Evolutionary conservation across 768 basidiomycete genomes (phyloP), one percentile per base, ranked within the genome.

Genomic region (Leucosporidium scottii): DNA sequence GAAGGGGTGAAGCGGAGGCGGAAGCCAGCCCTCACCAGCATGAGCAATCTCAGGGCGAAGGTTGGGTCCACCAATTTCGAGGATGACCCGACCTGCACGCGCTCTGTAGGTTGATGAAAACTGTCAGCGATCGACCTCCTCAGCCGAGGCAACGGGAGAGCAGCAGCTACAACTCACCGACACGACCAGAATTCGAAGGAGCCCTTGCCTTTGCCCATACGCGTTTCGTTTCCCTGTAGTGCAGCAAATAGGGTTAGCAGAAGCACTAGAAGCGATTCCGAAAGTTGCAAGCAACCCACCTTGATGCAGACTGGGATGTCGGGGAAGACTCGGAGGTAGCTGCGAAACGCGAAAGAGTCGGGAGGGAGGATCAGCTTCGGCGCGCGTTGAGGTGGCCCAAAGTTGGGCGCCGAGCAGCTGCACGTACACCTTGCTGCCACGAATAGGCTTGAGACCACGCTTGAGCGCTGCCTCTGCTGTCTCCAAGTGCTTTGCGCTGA

Each of bases 161-260:
- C 10, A 49, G 47, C 25, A n/a, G 5, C 4, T 27, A 28, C 25
- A 20, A 49, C 48, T 28, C 34, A 91, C 90, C 91, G 85, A 66
- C 89, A 90, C 31, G 93, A 91, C 96, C 96, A 99, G 77, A 83
- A 97, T 76, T 98, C 96, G 74, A 98, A 98, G 0, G 89, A 85
- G 56, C 96, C 96, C 79, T 99, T 99, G 67, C 96, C 96, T 80
- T 98, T 98, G 60, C 96, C 96, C 96, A 98, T 97, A 83, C 96
- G 89, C 8, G 92, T 93, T 79, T 98, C 93, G 74, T 96, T 98
- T 62, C 96, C 94, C 90, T 92, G 67, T 9, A 66, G 10, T 25
- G n/a, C 20, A n/a, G 20, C 21, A 47, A 9, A 8, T 23, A 27
- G 27, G 3, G 39, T 44, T 3, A 44, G 39, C 39, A 44, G 39